Conservation (phyloP, 805 yeast genomes). For the Starmerella davenportii region DNA sequence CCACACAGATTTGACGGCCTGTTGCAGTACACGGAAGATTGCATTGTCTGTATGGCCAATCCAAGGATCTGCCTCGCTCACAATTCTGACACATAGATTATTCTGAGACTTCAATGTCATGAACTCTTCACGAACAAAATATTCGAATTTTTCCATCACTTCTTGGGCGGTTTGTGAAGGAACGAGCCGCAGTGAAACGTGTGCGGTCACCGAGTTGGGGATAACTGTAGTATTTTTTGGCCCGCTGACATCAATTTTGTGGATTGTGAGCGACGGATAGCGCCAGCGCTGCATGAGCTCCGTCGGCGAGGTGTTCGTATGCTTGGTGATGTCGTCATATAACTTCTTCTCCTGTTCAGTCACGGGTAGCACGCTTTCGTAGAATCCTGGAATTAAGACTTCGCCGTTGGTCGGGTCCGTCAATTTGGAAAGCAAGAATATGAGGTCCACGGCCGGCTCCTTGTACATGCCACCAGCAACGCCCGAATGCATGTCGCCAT, state of each 20-base stretch:
- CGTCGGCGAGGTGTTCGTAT: slow-evolving; percentile 23
- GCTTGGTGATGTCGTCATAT: slow-evolving; percentile 39
- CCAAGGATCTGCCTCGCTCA: slow-evolving; percentile 93
- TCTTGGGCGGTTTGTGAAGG: slow-evolving; percentile 62
- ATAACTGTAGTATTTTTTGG: slow-evolving; percentile 82
- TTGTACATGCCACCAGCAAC: slow-evolving; percentile 83
- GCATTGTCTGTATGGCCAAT: slow-evolving; percentile 65
- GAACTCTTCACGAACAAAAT: slow-evolving; percentile 34
- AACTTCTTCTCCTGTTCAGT: slow-evolving; percentile 38
- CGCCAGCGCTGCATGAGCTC: slow-evolving; percentile 72
- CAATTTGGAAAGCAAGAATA: slow-evolving; percentile 50
- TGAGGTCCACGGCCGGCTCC: slow-evolving; percentile 78
- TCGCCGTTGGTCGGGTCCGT: slow-evolving; percentile 34
- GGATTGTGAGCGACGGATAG: slow-evolving; percentile 73
- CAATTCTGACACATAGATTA: slow-evolving; percentile 38
- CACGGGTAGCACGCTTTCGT: slow-evolving; percentile 45
- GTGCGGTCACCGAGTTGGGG: slow-evolving; percentile 61
- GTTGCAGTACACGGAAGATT: slow-evolving; percentile 49
- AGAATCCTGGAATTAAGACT: slow-evolving; percentile 50
- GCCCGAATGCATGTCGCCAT: slow-evolving; percentile 87
- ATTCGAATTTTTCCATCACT: slow-evolving; percentile 34
- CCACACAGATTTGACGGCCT: slow-evolving; percentile 58
- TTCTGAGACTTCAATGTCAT: slow-evolving; percentile 39
- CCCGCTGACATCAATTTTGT: slow-evolving; percentile 70
- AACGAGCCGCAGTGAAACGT: slow-evolving; percentile 68